Percentiles rank a stretch among this genome's conserved stretches.
Evolutionary conservation across 192 early-diverging fungal genomes (phyloP).

Genomic region (Helicostylum pulchrum): DNA sequence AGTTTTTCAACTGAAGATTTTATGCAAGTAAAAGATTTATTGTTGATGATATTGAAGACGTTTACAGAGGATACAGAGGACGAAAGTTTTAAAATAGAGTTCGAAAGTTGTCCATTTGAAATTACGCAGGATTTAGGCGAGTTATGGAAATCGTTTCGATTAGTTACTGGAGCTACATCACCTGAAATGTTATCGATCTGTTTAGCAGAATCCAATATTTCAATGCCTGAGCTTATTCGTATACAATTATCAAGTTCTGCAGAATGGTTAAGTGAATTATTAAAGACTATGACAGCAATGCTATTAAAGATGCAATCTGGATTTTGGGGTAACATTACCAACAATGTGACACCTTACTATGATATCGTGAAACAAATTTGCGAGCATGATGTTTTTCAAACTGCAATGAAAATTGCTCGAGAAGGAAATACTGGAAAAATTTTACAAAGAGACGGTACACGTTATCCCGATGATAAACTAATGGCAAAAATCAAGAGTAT

Average conservation of each 20-base stretch:
- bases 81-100: not conserved
- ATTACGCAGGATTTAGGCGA: slow-evolving; percentile 16
- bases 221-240: slow-evolving; percentile 4
- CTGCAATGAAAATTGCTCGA: slow-evolving; percentile 22
- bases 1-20: not conserved
- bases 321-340: slow-evolving; percentile 14
- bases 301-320: slow-evolving; percentile 12
- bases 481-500: slow-evolving; percentile 20
- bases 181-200: not conserved
- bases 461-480: slow-evolving; percentile 24
- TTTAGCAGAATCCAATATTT: not conserved
- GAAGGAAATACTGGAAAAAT: slow-evolving; percentile 19
- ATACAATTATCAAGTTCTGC: slow-evolving; percentile 9
- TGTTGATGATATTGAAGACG: not conserved
- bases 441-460: slow-evolving; percentile 20
- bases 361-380: slow-evolving; percentile 19
- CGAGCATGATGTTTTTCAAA: slow-evolving; percentile 15
- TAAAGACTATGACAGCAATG: slow-evolving; percentile 18
- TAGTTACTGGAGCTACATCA: not conserved
- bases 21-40: not conserved
- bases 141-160: slow-evolving; percentile 27
- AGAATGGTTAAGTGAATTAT: slow-evolving; percentile 19
- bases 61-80: not conserved
- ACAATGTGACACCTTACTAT: not conserved
- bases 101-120: not conserved